phyloP scores from a whole-genome alignment of 2,329 filamentous ascomycete species.

The Xylariomycetidae sp. region DNA sequence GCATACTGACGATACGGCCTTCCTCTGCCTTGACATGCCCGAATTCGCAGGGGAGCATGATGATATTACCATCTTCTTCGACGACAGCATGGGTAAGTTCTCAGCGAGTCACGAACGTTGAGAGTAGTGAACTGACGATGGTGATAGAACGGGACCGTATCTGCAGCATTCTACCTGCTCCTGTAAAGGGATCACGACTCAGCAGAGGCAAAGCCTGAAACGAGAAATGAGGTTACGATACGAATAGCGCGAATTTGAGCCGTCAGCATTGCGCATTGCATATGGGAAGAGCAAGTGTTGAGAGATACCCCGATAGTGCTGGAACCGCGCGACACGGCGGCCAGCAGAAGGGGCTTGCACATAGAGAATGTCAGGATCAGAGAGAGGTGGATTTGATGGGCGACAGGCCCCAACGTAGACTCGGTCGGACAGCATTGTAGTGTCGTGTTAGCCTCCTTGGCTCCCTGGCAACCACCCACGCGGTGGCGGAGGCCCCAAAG shows the following conservation, averaged over 20 bases:
- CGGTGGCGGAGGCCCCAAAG: no score
- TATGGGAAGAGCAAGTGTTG: no score
- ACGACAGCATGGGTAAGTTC: conserved; percentile 65
- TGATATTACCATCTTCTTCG: conserved; percentile 81
- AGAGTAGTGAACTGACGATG: conserved; percentile 15
- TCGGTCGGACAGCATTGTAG: no score
- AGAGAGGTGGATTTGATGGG: no score
- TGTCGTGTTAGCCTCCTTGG: no score
- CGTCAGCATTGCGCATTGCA: conserved; percentile 10
- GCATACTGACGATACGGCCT: conserved; percentile 58
- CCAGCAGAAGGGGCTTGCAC: no score
- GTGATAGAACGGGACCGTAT: conserved; percentile 48
- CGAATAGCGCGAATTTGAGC: conserved; percentile 11
- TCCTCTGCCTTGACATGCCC: conserved; percentile 78
- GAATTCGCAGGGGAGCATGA: conserved; percentile 91
- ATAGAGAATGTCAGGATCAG: no score
- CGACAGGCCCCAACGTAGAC: no score
- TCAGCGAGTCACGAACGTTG: neutral
- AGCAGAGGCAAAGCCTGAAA: conserved; percentile 18
- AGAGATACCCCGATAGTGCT: no score
- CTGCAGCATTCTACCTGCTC: conserved; percentile 46
- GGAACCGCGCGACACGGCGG: no score
- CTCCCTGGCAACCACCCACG: no score
- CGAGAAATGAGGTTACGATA: conserved; percentile 20
- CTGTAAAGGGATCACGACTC: conserved; percentile 43